phyloP scores from a whole-genome alignment of 805 yeast species.

The Lipomyces sp. region DNA sequence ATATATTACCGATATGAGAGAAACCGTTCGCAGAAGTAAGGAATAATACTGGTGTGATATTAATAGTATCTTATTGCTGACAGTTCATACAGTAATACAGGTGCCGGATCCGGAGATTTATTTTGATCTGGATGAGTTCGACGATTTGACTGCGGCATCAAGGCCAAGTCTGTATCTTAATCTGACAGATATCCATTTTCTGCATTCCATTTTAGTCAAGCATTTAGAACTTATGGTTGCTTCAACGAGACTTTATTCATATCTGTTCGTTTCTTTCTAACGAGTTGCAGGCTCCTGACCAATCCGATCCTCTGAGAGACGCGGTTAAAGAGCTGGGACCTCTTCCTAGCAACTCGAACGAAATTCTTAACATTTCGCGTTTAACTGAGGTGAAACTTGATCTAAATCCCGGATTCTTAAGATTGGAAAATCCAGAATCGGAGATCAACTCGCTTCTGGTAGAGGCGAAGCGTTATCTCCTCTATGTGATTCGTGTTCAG shows the following conservation, averaged over 20 bases:
- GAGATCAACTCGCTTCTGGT: slow-evolving; percentile 64
- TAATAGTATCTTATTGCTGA: neutral
- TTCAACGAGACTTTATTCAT: neutral
- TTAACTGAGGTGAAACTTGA: slow-evolving; percentile 59
- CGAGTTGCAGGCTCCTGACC: slow-evolving; percentile 26
- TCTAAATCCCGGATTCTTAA: slow-evolving; percentile 61
- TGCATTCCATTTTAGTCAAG: slow-evolving; percentile 48
- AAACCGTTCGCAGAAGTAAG: slow-evolving; percentile 48
- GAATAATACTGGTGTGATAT: neutral
- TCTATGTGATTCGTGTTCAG: slow-evolving; percentile 84
- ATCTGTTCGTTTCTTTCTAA: neutral
- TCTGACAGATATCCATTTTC: slow-evolving; percentile 46
- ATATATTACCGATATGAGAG: slow-evolving; percentile 54
- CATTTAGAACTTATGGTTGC: slow-evolving; percentile 40
- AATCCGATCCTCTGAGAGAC: slow-evolving; percentile 60
- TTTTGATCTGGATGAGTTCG: slow-evolving; percentile 66
- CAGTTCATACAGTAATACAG: slow-evolving; percentile 50
- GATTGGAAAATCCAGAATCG: slow-evolving; percentile 54
- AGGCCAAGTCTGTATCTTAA: slow-evolving; percentile 48
- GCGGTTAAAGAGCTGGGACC: slow-evolving; percentile 52
- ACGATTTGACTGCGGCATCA: slow-evolving; percentile 65
- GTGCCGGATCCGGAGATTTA: slow-evolving; percentile 61
- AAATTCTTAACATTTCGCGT: slow-evolving; percentile 56
- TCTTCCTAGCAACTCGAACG: slow-evolving; percentile 52
- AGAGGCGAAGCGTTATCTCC: slow-evolving; percentile 80